These are phyloP conservation scores for Trichoderma virens DNA, from an alignment of 495 filamentous ascomycete species.

Conservation along the genomic window DNA sequence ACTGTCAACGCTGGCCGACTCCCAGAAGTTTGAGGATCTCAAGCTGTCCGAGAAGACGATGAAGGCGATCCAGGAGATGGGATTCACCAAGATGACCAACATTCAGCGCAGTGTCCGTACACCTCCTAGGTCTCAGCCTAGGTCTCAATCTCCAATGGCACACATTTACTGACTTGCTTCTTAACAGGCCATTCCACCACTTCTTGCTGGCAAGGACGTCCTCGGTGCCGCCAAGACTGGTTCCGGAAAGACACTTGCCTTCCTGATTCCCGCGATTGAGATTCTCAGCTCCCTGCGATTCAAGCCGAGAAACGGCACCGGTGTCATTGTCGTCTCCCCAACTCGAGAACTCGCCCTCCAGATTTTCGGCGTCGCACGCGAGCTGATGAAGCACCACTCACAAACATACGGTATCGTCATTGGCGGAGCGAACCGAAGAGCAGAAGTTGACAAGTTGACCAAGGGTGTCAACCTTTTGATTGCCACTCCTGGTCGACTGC, in stretches of 20 bases:
- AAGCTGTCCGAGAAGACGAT: slow-evolving; percentile 80
- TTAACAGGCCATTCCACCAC: slow-evolving; percentile 9
- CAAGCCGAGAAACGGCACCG: slow-evolving; percentile 69
- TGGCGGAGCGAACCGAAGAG: slow-evolving; percentile 83
- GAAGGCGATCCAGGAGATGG: slow-evolving; percentile 84
- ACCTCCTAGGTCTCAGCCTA: no score
- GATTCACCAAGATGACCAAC: slow-evolving; percentile 91
- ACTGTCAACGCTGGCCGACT: slow-evolving; percentile 19
- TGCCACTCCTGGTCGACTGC: slow-evolving; percentile 83
- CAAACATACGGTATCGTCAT: slow-evolving; percentile 94
- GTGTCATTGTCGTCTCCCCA: slow-evolving; percentile 78
- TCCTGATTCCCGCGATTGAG: slow-evolving; percentile 90
- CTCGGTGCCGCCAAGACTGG: slow-evolving; percentile 96
- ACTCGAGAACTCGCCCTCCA: slow-evolving; percentile 90
- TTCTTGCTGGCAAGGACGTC: slow-evolving; percentile 56
- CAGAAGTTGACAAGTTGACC: slow-evolving; percentile 86
- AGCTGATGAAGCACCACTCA: slow-evolving; percentile 69
- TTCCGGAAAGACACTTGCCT: slow-evolving; percentile 90
- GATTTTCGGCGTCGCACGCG: slow-evolving; percentile 91
- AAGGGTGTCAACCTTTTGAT: slow-evolving; percentile 94
- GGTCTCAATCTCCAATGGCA: not conserved
- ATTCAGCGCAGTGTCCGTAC: slow-evolving; percentile 68
- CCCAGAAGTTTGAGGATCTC: slow-evolving; percentile 63
- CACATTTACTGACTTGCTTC: not conserved
- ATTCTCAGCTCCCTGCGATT: slow-evolving; percentile 86